Percentiles rank a stretch among this genome's conserved stretches.
phyloP scores from a whole-genome alignment of 768 basidiomycete species.

The Russula ochroleuca region DNA sequence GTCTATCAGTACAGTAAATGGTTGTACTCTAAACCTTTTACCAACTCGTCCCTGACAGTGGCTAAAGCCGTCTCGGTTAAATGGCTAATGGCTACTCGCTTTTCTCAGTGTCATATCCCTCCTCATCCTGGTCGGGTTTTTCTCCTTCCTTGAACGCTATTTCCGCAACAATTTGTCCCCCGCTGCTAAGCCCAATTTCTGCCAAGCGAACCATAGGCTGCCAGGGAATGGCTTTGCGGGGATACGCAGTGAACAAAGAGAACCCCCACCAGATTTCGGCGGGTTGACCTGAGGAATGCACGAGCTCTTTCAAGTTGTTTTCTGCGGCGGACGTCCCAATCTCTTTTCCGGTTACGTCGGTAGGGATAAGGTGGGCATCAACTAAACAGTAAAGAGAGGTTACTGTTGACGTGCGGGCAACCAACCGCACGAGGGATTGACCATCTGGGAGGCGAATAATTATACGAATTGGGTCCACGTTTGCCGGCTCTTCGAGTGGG shows the following conservation, averaged over 20 bases:
- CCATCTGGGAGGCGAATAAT: conserved; percentile 53
- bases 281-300: conserved; percentile 27
- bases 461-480: conserved; percentile 44
- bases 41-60: not conserved
- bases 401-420: conserved; percentile 47
- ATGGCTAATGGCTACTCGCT: conserved; percentile 15
- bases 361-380: conserved; percentile 55
- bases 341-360: conserved; percentile 42
- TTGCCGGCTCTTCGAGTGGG: conserved; percentile 34
- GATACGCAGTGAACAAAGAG: conserved; percentile 63
- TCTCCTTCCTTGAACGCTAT: conserved; percentile 1
- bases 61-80: not conserved
- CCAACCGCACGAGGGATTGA: conserved; percentile 52
- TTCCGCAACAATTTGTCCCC: conserved; percentile 35
- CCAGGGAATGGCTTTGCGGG: conserved; percentile 59
- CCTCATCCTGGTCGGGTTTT: conserved; percentile 10
- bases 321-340: conserved; percentile 34
- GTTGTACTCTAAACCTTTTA: conserved; percentile 4
- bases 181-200: conserved; percentile 28
- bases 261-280: conserved; percentile 68
- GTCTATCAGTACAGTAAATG: conserved; percentile 6
- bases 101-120: conserved; percentile 28
- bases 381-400: conserved; percentile 70
- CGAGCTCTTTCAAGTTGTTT: conserved; percentile 37
- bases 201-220: conserved; percentile 25